Conservation (phyloP, 345 rosid genomes). For the Pugionium cornutum region DNA sequence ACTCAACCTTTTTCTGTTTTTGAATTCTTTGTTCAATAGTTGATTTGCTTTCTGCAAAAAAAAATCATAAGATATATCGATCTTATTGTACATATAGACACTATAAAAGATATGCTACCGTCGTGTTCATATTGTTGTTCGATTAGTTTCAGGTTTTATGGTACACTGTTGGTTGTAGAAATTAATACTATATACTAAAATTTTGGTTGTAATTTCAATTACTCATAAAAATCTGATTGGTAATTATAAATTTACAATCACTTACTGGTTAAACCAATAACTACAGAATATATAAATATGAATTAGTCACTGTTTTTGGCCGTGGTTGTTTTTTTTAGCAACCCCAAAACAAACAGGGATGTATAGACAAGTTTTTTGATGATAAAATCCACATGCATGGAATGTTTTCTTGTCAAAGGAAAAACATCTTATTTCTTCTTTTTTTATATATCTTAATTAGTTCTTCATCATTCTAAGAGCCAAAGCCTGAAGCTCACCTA, state of each 20-base stretch:
- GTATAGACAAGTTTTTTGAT: conserved; percentile 26
- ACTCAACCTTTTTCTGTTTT: not conserved
- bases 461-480: conserved; percentile 86
- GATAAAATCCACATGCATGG: conserved; percentile 21
- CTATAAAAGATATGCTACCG: too few species aligned
- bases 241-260: too few species aligned
- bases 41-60: not conserved
- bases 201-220: too few species aligned
- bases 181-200: too few species aligned
- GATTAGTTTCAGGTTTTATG: too few species aligned
- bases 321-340: not conserved
- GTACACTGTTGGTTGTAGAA: too few species aligned
- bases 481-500: conserved; percentile 86
- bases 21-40: not conserved
- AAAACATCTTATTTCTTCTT: conserved; percentile 15
- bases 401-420: conserved; percentile 8
- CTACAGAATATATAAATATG: not conserved
- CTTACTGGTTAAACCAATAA: not conserved
- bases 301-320: conserved; percentile 1
- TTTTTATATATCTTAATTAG: conserved; percentile 29
- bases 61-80: not conserved
- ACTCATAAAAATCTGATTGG: too few species aligned
- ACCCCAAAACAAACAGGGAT: conserved; percentile 16
- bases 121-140: too few species aligned
- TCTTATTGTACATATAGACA: too few species aligned